Percentiles rank a stretch among this genome's conserved stretches.
Conservation (phyloP, 2,329 filamentous ascomycete genomes). For the Colletotrichum musae region DNA sequence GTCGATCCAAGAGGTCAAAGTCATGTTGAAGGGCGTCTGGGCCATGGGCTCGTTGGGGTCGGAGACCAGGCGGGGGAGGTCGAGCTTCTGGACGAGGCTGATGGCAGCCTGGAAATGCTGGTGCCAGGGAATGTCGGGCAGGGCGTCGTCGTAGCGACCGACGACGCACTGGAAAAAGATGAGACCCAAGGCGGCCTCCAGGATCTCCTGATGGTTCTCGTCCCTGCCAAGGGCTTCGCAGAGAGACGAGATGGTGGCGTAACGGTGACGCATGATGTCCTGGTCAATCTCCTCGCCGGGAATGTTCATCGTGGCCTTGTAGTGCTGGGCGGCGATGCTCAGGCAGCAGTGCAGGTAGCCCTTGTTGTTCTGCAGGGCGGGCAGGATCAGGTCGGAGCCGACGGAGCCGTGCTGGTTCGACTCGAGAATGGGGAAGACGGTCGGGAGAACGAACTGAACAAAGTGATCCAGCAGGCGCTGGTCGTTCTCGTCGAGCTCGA, state of each 20-base stretch:
- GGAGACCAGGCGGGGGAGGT: conserved; percentile 79
- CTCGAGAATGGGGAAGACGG: conserved; percentile 93
- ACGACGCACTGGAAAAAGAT: conserved; percentile 97
- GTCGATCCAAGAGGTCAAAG: conserved; percentile 93
- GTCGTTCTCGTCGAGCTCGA: conserved; percentile 90
- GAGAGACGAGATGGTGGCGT: conserved; percentile 86
- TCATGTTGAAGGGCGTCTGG: conserved; percentile 94
- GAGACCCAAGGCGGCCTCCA: conserved; percentile 93
- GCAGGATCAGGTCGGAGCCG: conserved; percentile 85
- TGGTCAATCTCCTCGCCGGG: conserved; percentile 83
- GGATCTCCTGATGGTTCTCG: conserved; percentile 86
- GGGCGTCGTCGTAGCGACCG: conserved; percentile 84
- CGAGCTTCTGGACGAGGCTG: conserved; percentile 87
- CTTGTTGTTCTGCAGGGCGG: conserved; percentile 90
- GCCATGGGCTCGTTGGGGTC: conserved; percentile 70
- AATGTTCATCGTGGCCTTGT: conserved; percentile 81
- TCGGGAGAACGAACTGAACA: conserved; percentile 86
- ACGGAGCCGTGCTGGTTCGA: conserved; percentile 89
- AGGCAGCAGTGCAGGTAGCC: conserved; percentile 96
- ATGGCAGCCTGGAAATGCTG: conserved; percentile 95
- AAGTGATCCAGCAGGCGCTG: conserved; percentile 92
- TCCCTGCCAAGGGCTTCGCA: conserved; percentile 87
- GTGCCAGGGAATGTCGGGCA: conserved; percentile 96
- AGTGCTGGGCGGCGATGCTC: conserved; percentile 92
- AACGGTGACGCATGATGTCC: conserved; percentile 94